Percentiles rank a stretch among this genome's conserved stretches.
phyloP scores from a whole-genome alignment of 2,329 filamentous ascomycete species.

The Phoma sp. region DNA sequence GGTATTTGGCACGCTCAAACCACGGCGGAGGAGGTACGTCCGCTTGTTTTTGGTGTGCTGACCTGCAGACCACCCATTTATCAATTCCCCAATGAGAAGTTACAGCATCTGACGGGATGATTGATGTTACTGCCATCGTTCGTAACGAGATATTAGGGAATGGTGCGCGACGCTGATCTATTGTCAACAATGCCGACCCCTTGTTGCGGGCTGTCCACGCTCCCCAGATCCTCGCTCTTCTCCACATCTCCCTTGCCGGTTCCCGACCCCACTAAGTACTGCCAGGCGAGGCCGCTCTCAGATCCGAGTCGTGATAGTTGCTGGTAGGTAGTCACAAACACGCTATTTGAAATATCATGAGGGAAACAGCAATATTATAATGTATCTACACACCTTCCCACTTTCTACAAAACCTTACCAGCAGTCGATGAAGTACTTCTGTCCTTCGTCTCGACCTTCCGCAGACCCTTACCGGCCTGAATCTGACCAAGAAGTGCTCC shows the following conservation, averaged over 20 bases:
- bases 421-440: slow-evolving; percentile 75
- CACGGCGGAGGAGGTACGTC: not conserved
- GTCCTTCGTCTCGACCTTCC: slow-evolving; percentile 90
- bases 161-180: not conserved
- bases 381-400: slow-evolving; percentile 25
- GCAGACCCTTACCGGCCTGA: slow-evolving; percentile 77
- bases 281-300: not conserved
- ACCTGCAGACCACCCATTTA: no score
- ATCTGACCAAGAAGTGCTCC: slow-evolving; percentile 82
- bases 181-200: not conserved
- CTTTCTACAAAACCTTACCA: slow-evolving; percentile 68
- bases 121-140: not conserved
- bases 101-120: not conserved
- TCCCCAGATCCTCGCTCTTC: slow-evolving; percentile 8
- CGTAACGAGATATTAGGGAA: not conserved
- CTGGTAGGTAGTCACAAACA: not conserved
- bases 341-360: not conserved
- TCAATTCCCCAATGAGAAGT: not conserved
- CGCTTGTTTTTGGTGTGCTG: not conserved
- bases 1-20: not conserved
- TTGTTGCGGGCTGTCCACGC: not conserved
- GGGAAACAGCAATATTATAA: slow-evolving; percentile 15
- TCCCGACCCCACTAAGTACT: not conserved
- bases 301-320: not conserved
- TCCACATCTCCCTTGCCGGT: not conserved